A percentile compares a stretch with the other conserved stretches of the same genome.
Evolutionary conservation across 148 eudicot species (phyloP).

Genomic region (Limonium bicolor): DNA sequence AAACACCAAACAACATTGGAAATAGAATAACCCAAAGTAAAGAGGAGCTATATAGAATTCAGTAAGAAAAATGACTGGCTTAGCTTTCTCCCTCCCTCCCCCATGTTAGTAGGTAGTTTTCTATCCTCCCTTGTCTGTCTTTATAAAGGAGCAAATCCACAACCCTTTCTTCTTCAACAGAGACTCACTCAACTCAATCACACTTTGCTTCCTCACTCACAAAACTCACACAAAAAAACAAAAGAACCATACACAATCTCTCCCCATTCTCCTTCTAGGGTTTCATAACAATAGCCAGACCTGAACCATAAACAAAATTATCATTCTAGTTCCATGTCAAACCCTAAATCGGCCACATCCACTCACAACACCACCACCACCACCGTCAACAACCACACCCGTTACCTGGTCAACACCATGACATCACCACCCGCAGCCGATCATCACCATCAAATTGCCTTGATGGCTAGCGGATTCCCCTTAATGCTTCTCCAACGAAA

Average conservation of each 20-base stretch:
- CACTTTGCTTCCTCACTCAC: no score
- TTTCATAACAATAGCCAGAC: no score
- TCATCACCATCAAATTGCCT: no score
- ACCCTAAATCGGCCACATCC: slow-evolving; percentile 22
- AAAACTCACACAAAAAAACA: not conserved
- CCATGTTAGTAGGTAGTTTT: no score
- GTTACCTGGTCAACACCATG: slow-evolving; percentile 11
- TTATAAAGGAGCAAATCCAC: not conserved
- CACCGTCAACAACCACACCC: not conserved
- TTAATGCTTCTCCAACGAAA: slow-evolving; percentile 55
- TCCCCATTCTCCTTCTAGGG: not conserved
- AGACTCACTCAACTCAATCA: no score
- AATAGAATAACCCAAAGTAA: not conserved
- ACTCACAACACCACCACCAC: slow-evolving; percentile 7
- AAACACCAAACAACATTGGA: not conserved
- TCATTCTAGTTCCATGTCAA: not conserved
- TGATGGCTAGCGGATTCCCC: slow-evolving; percentile 27
- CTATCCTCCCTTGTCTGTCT: no score
- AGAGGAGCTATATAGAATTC: not conserved
- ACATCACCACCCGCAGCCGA: no score
- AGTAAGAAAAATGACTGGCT: no score
- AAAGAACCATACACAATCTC: not conserved
- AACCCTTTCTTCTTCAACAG: not conserved
- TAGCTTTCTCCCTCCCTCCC: no score
- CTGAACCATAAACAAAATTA: no score